Base-by-base conservation (phyloP, 2,329 filamentous ascomycete species). In the Cryphonectria radicalis region DNA sequence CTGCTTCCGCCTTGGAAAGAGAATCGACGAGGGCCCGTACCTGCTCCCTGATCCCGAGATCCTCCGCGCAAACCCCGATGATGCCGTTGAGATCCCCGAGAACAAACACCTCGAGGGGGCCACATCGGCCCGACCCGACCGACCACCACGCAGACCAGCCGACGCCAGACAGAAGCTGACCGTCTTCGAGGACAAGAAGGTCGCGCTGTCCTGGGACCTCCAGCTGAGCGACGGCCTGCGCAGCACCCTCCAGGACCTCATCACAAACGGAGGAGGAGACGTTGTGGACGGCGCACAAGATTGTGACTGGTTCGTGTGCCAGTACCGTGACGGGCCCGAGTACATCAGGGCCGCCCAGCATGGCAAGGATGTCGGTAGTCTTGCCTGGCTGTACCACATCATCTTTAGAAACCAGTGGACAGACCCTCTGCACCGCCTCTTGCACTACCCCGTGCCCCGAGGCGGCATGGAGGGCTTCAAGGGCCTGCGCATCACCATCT, bases 311-410 rank as follows among this genome's bases (percentile, higher is more conserved):
- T 94, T 93, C 77, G 88, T 99, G 65, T 97, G 95, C 79, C 92
- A 94, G 68, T 98, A 92, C 79, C 92, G 96, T 55, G 92, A 95
- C 40, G 95, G 95, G 0, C 80, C 87, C 11, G 88, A 96, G 68
- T 99, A 97, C 78, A 79, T 93, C 37, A 84, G 86, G 59, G 95
- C 96, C 5, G 92, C 94, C 0, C 91, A 92, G 76, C 84, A 87
- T 17, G 89, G 90, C 69, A 97, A 95, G 76, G 91, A 95, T 59
- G 93, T 99, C 17, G 96, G 95, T 22, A 99, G 97, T 78, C 84
- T 99, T 32, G 91, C 94, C 0, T 99, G 96, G 96, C 86, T 99
- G 17, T 98, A 96, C 80, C 91, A 95, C 80, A 85, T 99, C 68
- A 97, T 98, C 78, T 93, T 93, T 3, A 90, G 92, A 76, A 95